Base-by-base conservation (phyloP, 805 yeast genomes). In the Nakazawaea wyomingensis region DNA sequence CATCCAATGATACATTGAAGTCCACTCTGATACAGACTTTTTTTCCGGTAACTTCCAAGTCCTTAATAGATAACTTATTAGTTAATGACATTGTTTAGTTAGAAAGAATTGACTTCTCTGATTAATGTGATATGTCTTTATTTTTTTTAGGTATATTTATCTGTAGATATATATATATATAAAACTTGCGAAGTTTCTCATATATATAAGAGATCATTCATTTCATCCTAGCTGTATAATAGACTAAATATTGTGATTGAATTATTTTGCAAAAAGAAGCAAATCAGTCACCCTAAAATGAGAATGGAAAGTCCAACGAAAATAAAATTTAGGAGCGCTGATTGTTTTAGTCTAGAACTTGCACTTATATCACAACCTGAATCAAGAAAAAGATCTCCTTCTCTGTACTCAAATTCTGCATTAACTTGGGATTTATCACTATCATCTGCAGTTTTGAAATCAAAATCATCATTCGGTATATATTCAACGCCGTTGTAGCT, bases 21-120 rank as follows among this genome's bases (percentile, higher is more conserved):
- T 91, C 97, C 50, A 95, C 99, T 74, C 99, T 86, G 78, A 93
- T 91, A 74, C 93, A 90, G 68, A 93, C 99, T 66, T 96, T 81
- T 79, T 93, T 90, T 68, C 78, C 90, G 59, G 82, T 66, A 66
- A 88, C 81, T 65, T 80, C 79, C 56, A 93, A 73, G 70, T 93
- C 99, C 63, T 84, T 79, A 68, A 93, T 96, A 47, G 96, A 83
- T 59, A 93, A 78, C 73, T 93, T 93, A 70, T 77, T 85, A 46
- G 96, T 80, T 66, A 93, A 80, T 57, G 99, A 95, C 99, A 93
- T 29, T 29, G 8, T 29, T 29, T n/a, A 6, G n/a, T n/a, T n/a
- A n/a, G n/a, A n/a, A n/a, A n/a, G n/a, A n/a, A n/a, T n/a, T n/a
- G n/a, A n/a, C n/a, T n/a, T n/a, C n/a, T n/a, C n/a, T n/a, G n/a